Conservation (phyloP, 176 grass and related monocot species). For the Metroxylon sagu region DNA sequence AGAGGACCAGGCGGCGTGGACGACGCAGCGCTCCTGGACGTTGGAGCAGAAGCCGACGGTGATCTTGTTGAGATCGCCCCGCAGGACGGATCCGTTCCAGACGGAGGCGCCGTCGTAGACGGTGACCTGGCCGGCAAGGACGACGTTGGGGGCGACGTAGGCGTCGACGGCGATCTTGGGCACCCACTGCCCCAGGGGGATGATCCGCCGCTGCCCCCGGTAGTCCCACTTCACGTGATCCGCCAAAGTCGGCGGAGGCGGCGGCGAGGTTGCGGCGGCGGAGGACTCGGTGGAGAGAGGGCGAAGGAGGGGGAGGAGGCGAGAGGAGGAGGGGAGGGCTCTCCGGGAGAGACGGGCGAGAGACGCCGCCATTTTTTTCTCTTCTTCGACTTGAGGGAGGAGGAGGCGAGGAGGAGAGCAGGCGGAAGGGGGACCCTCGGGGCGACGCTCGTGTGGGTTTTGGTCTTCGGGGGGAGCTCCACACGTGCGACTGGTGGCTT, state of each 20-base stretch:
- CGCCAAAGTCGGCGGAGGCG: conserved; percentile 6
- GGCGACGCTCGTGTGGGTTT: too few species aligned
- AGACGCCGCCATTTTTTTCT: conserved; percentile 26
- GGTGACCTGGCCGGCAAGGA: conserved; percentile 84
- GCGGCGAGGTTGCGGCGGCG: not conserved
- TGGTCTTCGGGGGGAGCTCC: too few species aligned
- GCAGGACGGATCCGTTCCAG: conserved; percentile 81
- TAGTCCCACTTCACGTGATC: conserved; percentile 93
- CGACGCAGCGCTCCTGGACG: conserved; percentile 91
- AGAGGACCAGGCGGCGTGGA: conserved; percentile 76
- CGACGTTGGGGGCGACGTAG: conserved; percentile 79
- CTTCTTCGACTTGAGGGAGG: not conserved
- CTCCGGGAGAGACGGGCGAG: conserved; percentile 59
- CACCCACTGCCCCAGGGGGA: conserved; percentile 79
- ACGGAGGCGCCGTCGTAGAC: conserved; percentile 85
- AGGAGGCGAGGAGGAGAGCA: too few species aligned
- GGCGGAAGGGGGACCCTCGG: too few species aligned
- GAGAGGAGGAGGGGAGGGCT: conserved; percentile 8
- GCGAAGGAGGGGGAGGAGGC: conserved; percentile 33
- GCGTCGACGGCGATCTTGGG: conserved; percentile 89
- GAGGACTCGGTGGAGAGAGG: conserved; percentile 29
- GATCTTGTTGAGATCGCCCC: conserved; percentile 97
- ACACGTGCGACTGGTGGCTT: too few species aligned
- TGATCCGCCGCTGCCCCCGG: conserved; percentile 65
- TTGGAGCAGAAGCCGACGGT: conserved; percentile 86